These are phyloP conservation scores for Pichia sp. DNA, from an alignment of 1,139 yeast species.

Conservation along the genomic window DNA sequence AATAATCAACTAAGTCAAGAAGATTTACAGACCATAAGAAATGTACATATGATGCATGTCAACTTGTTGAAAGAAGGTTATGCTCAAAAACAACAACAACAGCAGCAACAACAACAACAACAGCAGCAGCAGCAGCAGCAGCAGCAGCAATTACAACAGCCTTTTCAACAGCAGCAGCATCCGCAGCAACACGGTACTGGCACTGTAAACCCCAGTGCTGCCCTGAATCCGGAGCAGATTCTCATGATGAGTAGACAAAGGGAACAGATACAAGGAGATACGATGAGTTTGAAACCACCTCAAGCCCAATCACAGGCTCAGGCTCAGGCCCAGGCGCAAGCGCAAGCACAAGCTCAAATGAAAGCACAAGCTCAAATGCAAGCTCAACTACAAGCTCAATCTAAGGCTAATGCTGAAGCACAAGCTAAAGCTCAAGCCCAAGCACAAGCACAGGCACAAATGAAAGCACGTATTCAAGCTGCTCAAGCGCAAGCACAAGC, in stretches of 20 bases:
- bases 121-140: conserved; percentile 22
- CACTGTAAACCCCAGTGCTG: conserved; percentile 13
- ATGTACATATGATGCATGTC: conserved; percentile 53
- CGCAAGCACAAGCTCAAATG: conserved; percentile 18
- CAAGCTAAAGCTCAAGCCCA: conserved; percentile 17
- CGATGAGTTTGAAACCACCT: background rate
- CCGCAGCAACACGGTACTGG: conserved; percentile 8
- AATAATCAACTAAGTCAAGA: conserved; percentile 46
- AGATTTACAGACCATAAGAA: conserved; percentile 49
- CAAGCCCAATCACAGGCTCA: conserved; percentile 17
- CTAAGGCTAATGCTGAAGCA: conserved; percentile 13
- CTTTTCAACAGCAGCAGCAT: conserved; percentile 19
- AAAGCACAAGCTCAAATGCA: conserved; percentile 10
- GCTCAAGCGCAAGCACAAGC: conserved; percentile 15
- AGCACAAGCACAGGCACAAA: conserved; percentile 17
- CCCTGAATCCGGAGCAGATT: conserved; percentile 28
- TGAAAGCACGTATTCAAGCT: conserved; percentile 17
- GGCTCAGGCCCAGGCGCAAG: conserved; percentile 9
- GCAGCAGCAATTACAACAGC: conserved; percentile 20
- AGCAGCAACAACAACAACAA: conserved; percentile 15
- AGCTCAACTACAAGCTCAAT: conserved; percentile 15
- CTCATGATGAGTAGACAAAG: conserved; percentile 25
- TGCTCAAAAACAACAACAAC: conserved; percentile 14
- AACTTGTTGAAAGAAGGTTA: conserved; percentile 34
- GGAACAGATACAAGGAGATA: conserved; percentile 4